Percentiles rank a stretch among this genome's conserved stretches.
phyloP scores from a whole-genome alignment of 2,329 filamentous ascomycete genomes.

The Colletotrichum euphorbiae region DNA sequence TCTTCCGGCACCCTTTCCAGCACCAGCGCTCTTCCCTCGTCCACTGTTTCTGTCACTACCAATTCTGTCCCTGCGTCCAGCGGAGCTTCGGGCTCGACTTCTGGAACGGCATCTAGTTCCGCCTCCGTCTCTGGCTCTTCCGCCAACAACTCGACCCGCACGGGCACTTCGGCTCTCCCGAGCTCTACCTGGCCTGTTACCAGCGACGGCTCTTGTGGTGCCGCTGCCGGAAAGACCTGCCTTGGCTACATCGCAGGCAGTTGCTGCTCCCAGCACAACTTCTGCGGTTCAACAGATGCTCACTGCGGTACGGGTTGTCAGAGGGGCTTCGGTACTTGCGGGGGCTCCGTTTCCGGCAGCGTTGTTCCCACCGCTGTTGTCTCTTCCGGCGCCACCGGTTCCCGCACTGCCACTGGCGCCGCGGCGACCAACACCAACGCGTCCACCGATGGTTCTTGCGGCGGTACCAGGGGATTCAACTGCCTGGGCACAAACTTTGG shows the following conservation, averaged over 20 bases:
- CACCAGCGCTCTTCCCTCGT: not conserved
- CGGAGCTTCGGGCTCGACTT: not conserved
- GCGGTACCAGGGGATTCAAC: constrained; percentile 22
- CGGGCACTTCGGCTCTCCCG: not conserved
- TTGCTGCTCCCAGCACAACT: constrained; percentile 48
- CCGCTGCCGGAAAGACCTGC: constrained; percentile 12
- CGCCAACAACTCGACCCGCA: not conserved
- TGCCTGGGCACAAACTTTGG: constrained; percentile 37
- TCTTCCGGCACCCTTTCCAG: not conserved
- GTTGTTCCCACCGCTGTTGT: not conserved
- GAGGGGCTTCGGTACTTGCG: constrained; percentile 43
- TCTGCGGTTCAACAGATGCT: constrained; percentile 48
- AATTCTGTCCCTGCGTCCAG: not conserved
- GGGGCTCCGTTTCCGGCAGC: not conserved
- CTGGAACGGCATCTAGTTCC: not conserved
- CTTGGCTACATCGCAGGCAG: constrained; percentile 37
- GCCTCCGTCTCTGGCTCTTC: not conserved
- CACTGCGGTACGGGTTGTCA: constrained; percentile 50
- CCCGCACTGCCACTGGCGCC: constrained; percentile 2
- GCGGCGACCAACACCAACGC: constrained; percentile 26
- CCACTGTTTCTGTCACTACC: not conserved
- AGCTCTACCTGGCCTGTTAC: not conserved
- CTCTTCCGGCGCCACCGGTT: not conserved
- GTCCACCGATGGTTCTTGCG: constrained; percentile 32
- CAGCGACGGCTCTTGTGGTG: constrained; percentile 7